Percentiles rank a stretch among this genome's conserved stretches.
Conservation (phyloP, 768 basidiomycete species). For the Calocybe cyanea region DNA sequence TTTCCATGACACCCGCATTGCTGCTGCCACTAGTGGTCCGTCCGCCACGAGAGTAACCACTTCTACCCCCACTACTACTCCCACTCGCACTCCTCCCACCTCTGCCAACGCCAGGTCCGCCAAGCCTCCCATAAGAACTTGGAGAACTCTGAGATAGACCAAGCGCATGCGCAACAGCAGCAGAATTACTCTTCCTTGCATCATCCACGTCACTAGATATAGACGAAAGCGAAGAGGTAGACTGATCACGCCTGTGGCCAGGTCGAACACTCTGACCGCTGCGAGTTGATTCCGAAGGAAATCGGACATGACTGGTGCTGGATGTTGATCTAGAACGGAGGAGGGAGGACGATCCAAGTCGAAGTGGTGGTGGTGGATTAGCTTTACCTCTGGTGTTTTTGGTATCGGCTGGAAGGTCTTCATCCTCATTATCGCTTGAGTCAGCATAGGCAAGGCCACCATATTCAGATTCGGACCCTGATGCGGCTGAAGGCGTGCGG, state of each 20-base stretch:
- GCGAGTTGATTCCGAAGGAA: constrained; percentile 16
- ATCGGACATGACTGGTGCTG: constrained; percentile 18
- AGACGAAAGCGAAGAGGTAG: constrained; percentile 12
- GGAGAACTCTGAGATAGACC: constrained; percentile 40
- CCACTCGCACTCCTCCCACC: constrained; percentile 25
- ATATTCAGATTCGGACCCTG: constrained; percentile 41
- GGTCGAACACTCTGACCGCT: constrained; percentile 4
- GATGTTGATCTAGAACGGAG: constrained; percentile 23
- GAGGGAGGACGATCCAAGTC: constrained; percentile 17
- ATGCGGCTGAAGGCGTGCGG: constrained; percentile 20
- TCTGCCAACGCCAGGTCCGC: constrained; percentile 31
- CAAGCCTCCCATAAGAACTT: constrained; percentile 32
- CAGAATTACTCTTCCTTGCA: constrained; percentile 28
- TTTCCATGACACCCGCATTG: constrained; percentile 19
- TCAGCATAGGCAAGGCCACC: constrained; percentile 48
- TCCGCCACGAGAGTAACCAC: constrained; percentile 29
- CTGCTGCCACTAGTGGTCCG: constrained; percentile 20
- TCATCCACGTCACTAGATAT: constrained; percentile 9
- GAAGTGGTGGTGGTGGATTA: constrained; percentile 20
- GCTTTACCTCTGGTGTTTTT: constrained; percentile 18
- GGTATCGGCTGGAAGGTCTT: constrained; percentile 19
- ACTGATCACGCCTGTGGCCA: constrained; percentile 8
- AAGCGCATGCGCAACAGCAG: constrained; percentile 38
- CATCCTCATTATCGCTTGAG: constrained; percentile 41
- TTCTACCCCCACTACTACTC: constrained; percentile 27